These are phyloP conservation scores for Cucurbita pepo DNA, from an alignment of 306 rosid species.

Conservation along the genomic window DNA sequence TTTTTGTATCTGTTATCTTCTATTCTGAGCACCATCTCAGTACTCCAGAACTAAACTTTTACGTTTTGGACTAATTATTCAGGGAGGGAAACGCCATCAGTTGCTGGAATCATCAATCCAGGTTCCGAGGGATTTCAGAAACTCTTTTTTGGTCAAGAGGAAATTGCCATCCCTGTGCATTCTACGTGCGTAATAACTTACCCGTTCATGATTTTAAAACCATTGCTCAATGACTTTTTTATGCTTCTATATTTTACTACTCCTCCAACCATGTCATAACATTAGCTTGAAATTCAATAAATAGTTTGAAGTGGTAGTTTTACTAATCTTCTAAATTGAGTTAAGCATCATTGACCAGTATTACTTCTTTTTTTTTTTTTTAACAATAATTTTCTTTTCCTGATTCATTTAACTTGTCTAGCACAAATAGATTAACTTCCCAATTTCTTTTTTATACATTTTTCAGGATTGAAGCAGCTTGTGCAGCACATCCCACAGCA, in stretches of 20 bases:
- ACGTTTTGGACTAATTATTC: conserved; percentile 8
- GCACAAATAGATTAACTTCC: neutral
- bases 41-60: neutral
- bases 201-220: neutral
- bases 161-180: conserved; percentile 95
- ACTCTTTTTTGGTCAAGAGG: conserved; percentile 95
- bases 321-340: neutral
- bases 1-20: neutral
- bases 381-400: neutral
- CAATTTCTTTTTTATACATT: neutral
- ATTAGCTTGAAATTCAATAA: neutral
- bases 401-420: neutral
- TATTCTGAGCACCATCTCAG: neutral
- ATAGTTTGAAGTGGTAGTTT: neutral
- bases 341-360: neutral
- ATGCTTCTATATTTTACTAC: neutral
- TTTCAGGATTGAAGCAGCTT: conserved; percentile 83
- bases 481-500: conserved; percentile 95
- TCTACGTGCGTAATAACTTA: conserved; percentile 37
- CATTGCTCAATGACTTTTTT: neutral
- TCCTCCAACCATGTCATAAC: neutral
- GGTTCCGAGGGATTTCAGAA: conserved; percentile 98
- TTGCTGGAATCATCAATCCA: conserved; percentile 94
- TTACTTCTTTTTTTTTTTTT: neutral
- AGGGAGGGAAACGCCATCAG: conserved; percentile 98